Percentiles rank a stretch among this genome's conserved stretches.
These are phyloP conservation scores for Phaffia rhodozyma DNA, from an alignment of 1,284 basidiomycete genomes.

Conservation along the genomic window DNA sequence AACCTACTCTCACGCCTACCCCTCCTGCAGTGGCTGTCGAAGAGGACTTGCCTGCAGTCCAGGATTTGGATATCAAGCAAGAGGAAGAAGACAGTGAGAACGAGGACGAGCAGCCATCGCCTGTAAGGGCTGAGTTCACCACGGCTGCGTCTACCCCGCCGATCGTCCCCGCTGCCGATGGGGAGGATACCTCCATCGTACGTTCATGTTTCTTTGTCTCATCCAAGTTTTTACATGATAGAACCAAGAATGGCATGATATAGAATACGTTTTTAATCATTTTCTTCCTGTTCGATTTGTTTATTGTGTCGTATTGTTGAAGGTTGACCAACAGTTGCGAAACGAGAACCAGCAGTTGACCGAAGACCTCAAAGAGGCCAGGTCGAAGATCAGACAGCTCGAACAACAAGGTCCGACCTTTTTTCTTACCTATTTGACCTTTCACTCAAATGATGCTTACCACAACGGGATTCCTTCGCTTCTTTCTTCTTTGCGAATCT, in stretches of 20 bases:
- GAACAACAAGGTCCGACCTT: constrained; percentile 47
- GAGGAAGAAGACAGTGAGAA: constrained; percentile 12
- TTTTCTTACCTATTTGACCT: background rate
- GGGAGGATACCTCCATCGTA: background rate
- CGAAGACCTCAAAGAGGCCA: constrained; percentile 57
- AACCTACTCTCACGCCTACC: constrained; percentile 30
- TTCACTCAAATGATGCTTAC: background rate
- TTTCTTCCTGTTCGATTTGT: background rate
- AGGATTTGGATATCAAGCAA: constrained; percentile 12
- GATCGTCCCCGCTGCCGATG: background rate
- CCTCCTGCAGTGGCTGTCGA: constrained; percentile 24
- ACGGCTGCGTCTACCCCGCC: background rate
- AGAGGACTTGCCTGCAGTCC: constrained; percentile 4
- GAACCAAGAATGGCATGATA: no score
- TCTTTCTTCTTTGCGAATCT: background rate
- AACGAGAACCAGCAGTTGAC: constrained; percentile 53
- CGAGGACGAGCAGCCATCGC: background rate
- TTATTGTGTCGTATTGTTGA: background rate
- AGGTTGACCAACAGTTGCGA: constrained; percentile 28
- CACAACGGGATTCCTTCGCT: no score
- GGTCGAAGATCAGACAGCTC: constrained; percentile 62
- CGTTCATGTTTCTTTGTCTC: no score
- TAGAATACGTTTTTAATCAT: no score
- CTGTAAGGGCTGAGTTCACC: background rate
- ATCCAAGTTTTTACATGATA: no score